A percentile compares a stretch with the other conserved stretches of the same genome.
These are phyloP conservation scores for Agaricus subrufescens DNA, from an alignment of 768 basidiomycete species.

Conservation along the genomic window DNA sequence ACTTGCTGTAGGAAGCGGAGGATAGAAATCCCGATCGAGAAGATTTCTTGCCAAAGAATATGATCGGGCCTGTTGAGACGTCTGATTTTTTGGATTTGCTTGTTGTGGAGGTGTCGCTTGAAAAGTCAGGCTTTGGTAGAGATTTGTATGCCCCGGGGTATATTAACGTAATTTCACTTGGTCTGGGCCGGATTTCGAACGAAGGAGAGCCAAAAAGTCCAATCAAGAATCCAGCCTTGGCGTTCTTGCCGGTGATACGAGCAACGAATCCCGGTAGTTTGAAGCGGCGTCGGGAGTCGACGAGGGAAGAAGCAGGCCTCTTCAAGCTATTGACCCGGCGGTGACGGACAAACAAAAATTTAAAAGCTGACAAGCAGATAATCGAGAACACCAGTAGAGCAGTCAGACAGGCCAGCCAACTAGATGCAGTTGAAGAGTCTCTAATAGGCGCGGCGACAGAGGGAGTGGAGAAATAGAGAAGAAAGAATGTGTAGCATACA, in stretches of 20 bases:
- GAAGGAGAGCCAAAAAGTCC: slow-evolving; percentile 42
- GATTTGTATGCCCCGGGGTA: slow-evolving; percentile 1
- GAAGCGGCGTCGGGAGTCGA: not conserved
- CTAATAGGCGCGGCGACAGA: slow-evolving; percentile 2
- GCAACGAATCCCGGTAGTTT: not conserved
- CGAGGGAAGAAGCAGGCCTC: not conserved
- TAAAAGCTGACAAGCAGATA: slow-evolving; percentile 1
- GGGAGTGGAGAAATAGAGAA: not conserved
- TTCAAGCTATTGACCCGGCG: not conserved
- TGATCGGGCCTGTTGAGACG: not conserved
- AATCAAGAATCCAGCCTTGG: slow-evolving; percentile 33
- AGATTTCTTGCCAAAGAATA: not conserved
- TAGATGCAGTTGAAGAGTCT: slow-evolving; percentile 3
- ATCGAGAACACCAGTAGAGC: slow-evolving; percentile 2
- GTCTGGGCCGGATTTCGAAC: slow-evolving; percentile 34
- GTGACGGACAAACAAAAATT: slow-evolving; percentile 7
- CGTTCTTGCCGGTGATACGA: not conserved
- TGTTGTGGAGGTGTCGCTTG: slow-evolving; percentile 1
- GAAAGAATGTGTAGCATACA: not conserved
- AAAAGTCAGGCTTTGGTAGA: not conserved
- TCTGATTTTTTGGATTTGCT: not conserved
- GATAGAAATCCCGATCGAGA: not conserved
- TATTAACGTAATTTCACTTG: slow-evolving; percentile 6
- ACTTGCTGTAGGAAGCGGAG: not conserved
- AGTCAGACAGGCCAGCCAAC: slow-evolving; percentile 5